Conservation (phyloP, 2,329 filamentous ascomycete genomes). For the Monosporascus sp. region DNA sequence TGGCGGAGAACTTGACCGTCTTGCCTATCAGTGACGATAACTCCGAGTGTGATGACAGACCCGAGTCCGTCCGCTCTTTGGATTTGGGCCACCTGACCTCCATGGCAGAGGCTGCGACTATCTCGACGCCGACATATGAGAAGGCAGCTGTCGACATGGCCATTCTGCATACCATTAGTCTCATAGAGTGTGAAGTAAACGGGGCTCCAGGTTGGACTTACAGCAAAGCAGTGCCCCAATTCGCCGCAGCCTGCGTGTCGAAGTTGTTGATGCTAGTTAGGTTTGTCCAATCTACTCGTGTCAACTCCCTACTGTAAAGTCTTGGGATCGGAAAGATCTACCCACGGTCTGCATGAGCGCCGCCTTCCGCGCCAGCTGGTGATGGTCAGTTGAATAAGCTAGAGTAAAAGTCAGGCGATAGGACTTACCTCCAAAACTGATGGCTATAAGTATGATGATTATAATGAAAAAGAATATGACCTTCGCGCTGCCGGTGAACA, state of each 20-base stretch:
- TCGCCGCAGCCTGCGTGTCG: slow-evolving; percentile 14
- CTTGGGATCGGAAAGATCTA: neutral
- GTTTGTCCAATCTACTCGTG: slow-evolving; percentile 10
- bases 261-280: slow-evolving; percentile 3
- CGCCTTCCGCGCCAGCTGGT: neutral
- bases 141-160: slow-evolving; percentile 26
- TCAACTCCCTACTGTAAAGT: slow-evolving; percentile 1
- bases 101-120: slow-evolving; percentile 25
- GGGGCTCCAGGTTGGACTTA: slow-evolving; percentile 5
- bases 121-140: slow-evolving; percentile 28
- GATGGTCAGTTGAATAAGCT: neutral
- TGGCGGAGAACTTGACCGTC: slow-evolving; percentile 19
- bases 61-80: slow-evolving; percentile 5
- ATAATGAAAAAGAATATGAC: slow-evolving; percentile 19
- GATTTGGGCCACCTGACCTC: slow-evolving; percentile 23
- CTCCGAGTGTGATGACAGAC: slow-evolving; percentile 5
- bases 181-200: neutral
- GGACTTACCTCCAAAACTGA: slow-evolving; percentile 6
- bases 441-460: slow-evolving; percentile 12
- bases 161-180: slow-evolving; percentile 13
- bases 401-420: neutral
- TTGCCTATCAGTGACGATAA: slow-evolving; percentile 13
- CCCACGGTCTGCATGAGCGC: neutral
- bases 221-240: slow-evolving; percentile 20
- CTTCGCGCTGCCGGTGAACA: slow-evolving; percentile 19